Base-by-base conservation (phyloP, 1,139 yeast genomes). In the Candida sp. region DNA sequence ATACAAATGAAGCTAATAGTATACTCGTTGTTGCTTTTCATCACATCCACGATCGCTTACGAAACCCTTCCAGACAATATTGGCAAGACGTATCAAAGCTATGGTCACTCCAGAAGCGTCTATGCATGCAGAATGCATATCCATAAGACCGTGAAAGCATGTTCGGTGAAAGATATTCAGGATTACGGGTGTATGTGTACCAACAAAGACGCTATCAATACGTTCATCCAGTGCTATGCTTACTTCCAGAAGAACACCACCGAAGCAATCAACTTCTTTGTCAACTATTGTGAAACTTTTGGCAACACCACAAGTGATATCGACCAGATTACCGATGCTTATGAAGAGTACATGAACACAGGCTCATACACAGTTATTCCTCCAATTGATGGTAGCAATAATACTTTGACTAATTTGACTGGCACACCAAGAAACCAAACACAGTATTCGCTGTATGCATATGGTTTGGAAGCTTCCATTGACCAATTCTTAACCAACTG, bases 401-500 rank as follows among this genome's bases (percentile, higher is more conserved):
- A n/a, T 25, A 33, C 49, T 8, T 26, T n/a, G 7, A 8, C 40
- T 17, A 38, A 27, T 28, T 9, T 42, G 8, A 46, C 42, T 8
- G 39, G 42, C 6, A n/a, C 37, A 3, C 40, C 31, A 11, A 8
- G 33, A 25, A 41, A 40, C 23, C 38, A 31, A 23, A 32, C 32
- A 6, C 25, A 39, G 22, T 43, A 43, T 43, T 43, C 46, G 28
- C 33, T 40, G 23, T 48, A 48, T 37, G 44, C 53, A 26, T 45
- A 33, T 33, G 42, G 44, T 4, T 26, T 50, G 23, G 50, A 50
- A 44, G 42, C 40, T n/a, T 40, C 50, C 4, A 50, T 50, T 48
- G 60, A 59, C 11, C 61, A 59, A 39, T 73, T 68, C 49, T 58
- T 70, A 37, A 75, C 73, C 5, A 72, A 71, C 53, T 73, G 68